Conservation (phyloP, 2,329 filamentous ascomycete genomes). For the Teratosphaeria pseudoeucalypti region DNA sequence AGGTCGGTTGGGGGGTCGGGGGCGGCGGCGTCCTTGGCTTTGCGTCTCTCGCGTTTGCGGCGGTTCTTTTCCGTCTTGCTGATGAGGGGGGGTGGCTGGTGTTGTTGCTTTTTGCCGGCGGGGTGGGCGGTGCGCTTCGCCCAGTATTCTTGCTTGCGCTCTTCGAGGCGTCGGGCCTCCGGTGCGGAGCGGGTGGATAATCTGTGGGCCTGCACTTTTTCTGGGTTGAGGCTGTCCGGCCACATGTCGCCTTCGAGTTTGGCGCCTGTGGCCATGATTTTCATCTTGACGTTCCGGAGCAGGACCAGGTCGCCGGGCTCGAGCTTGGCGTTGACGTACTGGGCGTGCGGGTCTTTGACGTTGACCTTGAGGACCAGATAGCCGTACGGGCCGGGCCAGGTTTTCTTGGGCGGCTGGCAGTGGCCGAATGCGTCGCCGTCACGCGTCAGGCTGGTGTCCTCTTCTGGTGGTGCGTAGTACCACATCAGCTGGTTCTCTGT, state of each 20-base stretch:
- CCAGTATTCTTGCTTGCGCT: conserved; percentile 54
- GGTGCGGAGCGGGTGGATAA: conserved; percentile 31
- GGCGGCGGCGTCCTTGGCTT: conserved; percentile 22
- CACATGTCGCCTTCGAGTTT: conserved; percentile 65
- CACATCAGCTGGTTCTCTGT: conserved; percentile 59
- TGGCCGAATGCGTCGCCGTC: conserved; percentile 23
- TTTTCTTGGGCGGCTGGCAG: conserved; percentile 24
- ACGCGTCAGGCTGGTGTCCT: conserved; percentile 13
- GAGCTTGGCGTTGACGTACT: conserved; percentile 46
- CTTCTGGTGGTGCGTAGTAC: conserved; percentile 37
- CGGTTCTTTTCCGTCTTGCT: conserved; percentile 7
- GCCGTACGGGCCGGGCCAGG: conserved; percentile 69
- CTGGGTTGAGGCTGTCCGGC: conserved; percentile 43
- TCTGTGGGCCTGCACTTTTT: conserved; percentile 49
- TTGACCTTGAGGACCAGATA: conserved; percentile 61
- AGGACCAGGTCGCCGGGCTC: conserved; percentile 51
- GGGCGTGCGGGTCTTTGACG: conserved; percentile 58
- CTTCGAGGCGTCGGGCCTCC: conserved; percentile 37
- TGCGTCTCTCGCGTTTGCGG: conserved; percentile 27
- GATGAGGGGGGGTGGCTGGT: neutral
- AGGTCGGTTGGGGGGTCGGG: neutral
- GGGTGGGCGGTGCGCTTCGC: conserved; percentile 23
- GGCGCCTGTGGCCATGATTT: conserved; percentile 33
- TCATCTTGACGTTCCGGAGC: conserved; percentile 64
- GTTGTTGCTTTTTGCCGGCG: conserved; percentile 1